phyloP scores from a whole-genome alignment of 2,329 filamentous ascomycete genomes.

The Emergomyces africanus region DNA sequence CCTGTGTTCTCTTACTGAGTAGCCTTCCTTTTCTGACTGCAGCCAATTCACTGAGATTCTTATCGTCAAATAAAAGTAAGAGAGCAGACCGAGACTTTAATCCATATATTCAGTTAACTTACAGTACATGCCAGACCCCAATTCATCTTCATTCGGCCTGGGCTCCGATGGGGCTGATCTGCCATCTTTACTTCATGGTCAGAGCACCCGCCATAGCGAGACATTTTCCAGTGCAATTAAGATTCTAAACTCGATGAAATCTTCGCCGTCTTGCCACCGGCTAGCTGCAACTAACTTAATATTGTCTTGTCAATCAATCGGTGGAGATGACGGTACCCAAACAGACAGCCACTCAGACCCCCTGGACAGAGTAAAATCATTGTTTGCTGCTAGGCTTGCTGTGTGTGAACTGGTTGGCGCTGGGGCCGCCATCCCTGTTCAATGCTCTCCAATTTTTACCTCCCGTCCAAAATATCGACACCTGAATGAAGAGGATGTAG shows the following conservation, averaged over 20 bases:
- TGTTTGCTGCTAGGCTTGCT: slow-evolving; percentile 50
- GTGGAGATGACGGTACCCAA: slow-evolving; percentile 18
- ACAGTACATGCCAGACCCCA: slow-evolving; percentile 1
- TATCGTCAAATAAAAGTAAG: slow-evolving; percentile 8
- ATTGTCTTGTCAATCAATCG: slow-evolving; percentile 40
- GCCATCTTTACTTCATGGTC: slow-evolving; percentile 17
- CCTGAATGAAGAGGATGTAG: slow-evolving; percentile 5
- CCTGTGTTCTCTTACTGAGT: neutral
- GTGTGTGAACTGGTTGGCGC: slow-evolving; percentile 49
- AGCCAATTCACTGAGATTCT: slow-evolving; percentile 4
- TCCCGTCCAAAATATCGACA: slow-evolving; percentile 16
- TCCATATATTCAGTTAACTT: slow-evolving; percentile 1
- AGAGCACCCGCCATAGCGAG: slow-evolving; percentile 16
- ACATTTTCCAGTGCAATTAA: slow-evolving; percentile 32
- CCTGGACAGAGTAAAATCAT: slow-evolving; percentile 38
- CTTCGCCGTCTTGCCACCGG: slow-evolving; percentile 39
- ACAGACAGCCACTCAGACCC: slow-evolving; percentile 17
- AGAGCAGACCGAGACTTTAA: neutral
- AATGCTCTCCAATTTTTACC: slow-evolving; percentile 39
- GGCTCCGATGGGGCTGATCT: slow-evolving; percentile 15
- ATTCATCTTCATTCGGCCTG: neutral
- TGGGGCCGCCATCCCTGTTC: slow-evolving; percentile 35
- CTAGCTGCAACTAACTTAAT: slow-evolving; percentile 41
- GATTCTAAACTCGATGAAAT: slow-evolving; percentile 33
- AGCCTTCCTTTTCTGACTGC: neutral